Conservation (phyloP, 2,329 filamentous ascomycete genomes). For the Colletotrichum nymphaeae region DNA sequence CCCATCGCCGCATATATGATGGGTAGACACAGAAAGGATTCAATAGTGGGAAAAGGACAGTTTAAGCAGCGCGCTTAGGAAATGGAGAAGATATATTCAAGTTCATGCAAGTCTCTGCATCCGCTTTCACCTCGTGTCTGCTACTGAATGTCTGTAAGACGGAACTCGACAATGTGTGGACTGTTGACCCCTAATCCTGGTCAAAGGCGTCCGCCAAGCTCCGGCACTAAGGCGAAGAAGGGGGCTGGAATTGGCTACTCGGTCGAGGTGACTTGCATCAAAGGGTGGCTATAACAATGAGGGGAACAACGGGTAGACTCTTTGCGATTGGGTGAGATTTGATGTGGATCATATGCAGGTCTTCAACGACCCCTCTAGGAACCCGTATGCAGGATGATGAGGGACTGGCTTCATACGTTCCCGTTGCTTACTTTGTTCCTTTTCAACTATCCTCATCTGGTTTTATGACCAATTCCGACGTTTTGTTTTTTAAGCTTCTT, state of each 20-base stretch:
- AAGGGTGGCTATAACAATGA: not conserved
- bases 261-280: conserved; percentile 13
- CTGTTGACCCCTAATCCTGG: not conserved
- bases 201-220: conserved; percentile 14
- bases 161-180: not conserved
- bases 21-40: conserved; percentile 29
- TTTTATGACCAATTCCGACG: not conserved
- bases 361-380: not conserved
- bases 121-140: not conserved
- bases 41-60: conserved; percentile 24
- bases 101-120: not conserved
- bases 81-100: conserved; percentile 32
- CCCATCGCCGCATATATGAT: conserved; percentile 40
- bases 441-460: not conserved
- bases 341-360: conserved; percentile 25
- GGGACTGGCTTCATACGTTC: not conserved
- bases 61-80: conserved; percentile 26
- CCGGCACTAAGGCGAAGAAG: not conserved
- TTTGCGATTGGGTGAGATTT: conserved; percentile 25
- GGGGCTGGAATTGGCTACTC: not conserved
- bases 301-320: not conserved
- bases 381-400: not conserved
- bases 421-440: not conserved
- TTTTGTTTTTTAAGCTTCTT: not conserved
- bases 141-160: not conserved